Base-by-base conservation (phyloP, 257 asterid species). In the Penstemon eatonii region DNA sequence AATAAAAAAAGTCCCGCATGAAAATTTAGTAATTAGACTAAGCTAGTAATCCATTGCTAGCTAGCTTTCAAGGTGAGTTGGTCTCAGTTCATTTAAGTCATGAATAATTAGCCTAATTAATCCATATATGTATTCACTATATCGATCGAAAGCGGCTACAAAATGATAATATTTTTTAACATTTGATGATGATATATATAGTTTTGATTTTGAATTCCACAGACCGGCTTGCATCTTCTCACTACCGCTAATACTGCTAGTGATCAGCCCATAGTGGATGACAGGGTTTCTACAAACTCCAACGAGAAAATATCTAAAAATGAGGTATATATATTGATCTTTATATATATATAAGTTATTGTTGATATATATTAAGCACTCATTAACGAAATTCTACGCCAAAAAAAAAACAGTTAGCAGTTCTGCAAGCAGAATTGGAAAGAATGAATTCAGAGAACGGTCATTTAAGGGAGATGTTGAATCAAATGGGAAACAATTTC, bases 161-260 rank as follows among this genome's bases (percentile, higher is more conserved):
- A 25, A 25, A 25, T 25, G 33, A 25, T 2, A 25, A 25, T 2
- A 1, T 25, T 25, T 19, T 25, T 25, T 25, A 25, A 25, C 33
- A 25, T 11, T 47, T 36, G 56, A 7, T 12, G 19, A 39, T 40
- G 9, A 6, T 2, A 4, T 4, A 4, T 3, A 8, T 5, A 19
- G 5, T 4, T 19, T 25, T 13, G 5, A 47, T 65, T 8, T 70
- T 19, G 33, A 0, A 37, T 25, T 12, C 13, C 4, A 44, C 71
- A 90, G 97, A 92, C 93, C 43, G 92, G 91, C 5, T 81, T 88
- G 84, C 89, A 84, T 61, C 97, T 90, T 56, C 85, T 82, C 49
- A 89, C 96, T 3, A 77, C 92, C 6, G 86, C 82, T 5, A 89
- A 87, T 67, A 77, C 84, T 9, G 79, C 82, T 13, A 81, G 86